Evolutionary conservation across 2,329 filamentous ascomycete species (phyloP).

Genomic region (Mollisia scopiformis): DNA sequence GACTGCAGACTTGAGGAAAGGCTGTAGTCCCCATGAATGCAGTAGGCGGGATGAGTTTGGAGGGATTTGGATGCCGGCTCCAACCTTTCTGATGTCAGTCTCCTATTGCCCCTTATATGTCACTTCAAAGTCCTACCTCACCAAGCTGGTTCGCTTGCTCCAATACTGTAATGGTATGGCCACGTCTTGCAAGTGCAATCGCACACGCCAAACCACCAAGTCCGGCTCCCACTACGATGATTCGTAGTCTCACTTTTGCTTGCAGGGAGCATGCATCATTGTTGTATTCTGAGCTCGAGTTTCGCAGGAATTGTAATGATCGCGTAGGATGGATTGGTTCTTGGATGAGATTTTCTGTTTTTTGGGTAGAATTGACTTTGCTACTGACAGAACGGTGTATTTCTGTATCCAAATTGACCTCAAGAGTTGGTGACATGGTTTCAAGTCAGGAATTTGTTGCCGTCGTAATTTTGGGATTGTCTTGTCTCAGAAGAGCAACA

Average conservation of each 20-base stretch:
- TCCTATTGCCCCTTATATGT: background rate
- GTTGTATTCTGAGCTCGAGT: too few relatives aligned
- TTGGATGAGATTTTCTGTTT: too few relatives aligned
- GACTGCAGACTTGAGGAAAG: slow-evolving; percentile 32
- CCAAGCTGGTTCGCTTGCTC: background rate
- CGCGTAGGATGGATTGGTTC: too few relatives aligned
- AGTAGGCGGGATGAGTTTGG: slow-evolving; percentile 41
- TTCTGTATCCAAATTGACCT: too few relatives aligned
- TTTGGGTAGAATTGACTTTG: too few relatives aligned
- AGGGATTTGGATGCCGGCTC: slow-evolving; percentile 45
- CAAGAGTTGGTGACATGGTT: too few relatives aligned
- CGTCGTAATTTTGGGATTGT: too few relatives aligned
- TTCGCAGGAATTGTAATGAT: too few relatives aligned
- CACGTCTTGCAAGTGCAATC: background rate
- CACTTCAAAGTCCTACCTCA: background rate
- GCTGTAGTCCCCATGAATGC: slow-evolving; percentile 37
- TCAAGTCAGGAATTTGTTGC: too few relatives aligned
- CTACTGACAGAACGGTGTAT: too few relatives aligned
- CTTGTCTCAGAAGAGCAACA: too few relatives aligned
- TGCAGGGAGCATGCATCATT: too few relatives aligned
- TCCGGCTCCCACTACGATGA: background rate
- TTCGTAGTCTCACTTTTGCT: background rate
- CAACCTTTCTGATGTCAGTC: slow-evolving; percentile 33
- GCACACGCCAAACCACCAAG: background rate
- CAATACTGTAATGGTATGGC: background rate